Base-by-base conservation (phyloP, 1,139 yeast genomes). In the Arxiozyma heterogenica region DNA sequence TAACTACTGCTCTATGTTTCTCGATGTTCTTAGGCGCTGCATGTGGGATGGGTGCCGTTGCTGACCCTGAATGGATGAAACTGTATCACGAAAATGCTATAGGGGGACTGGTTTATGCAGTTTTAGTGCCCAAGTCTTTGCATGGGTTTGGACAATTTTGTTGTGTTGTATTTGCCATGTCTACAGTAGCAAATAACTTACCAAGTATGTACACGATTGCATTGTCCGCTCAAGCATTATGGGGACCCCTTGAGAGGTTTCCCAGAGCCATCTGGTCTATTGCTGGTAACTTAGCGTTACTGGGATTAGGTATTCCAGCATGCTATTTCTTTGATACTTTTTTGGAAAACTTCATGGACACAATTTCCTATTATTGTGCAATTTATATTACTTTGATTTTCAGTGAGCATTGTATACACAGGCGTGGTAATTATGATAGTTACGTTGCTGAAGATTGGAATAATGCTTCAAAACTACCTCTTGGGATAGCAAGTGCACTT, bases 181-280 rank as follows among this genome's bases (percentile, higher is more conserved):
- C 95, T 42, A 87, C 96, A 50, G 82, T 90, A 55, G 87, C 96
- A 62, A 89, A 89, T 77, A 89, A 89, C 73, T 79, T 88, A 67
- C 96, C 96, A 68, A 90, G 89, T 76, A 83, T 89, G 84, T 90
- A 90, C 76, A 86, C 96, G n/a, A 80, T 88, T 65, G 91, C 88
- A 41, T 76, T 90, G 61, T 83, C 91, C 58, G 89, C 91, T 27
- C 96, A 89, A 74, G 83, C 95, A 25, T 74, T 86, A 62, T 86
- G 91, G 88, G 79, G 85, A 50, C 80, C 80, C 55, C 78, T 90
- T 65, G 75, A 81, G 52, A 78, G 75, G 64, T 75, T 90, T 55
- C 97, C 97, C 62, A 81, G 96, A 74, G 78, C 84, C 50, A 67
- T 83, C 51, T 89, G 96, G 96, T 84, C 95, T 53, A 63, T 86